Base-by-base conservation (phyloP, 208 protist genomes). In the Leishmania arabica region DNA sequence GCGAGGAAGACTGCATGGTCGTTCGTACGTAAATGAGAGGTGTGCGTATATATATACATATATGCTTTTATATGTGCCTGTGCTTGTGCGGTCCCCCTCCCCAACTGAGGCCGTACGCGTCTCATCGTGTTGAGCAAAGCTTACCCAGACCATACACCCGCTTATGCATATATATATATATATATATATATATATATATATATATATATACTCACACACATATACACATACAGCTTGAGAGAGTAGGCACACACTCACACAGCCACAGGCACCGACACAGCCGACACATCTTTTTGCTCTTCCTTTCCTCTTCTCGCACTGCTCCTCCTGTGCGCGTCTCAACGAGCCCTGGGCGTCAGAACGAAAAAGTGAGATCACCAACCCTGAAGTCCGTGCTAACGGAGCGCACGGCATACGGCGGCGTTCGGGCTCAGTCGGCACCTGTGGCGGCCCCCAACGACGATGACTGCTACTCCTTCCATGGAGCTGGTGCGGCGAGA, bases 381-480 rank as follows among this genome's bases (percentile, higher is more conserved):
- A 15, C 40, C n/a, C 5, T 45, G 21, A 13, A 45, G 34, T 45
- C 9, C 66, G 66, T 47, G 66, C 13, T n/a, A 47, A 15, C 37
- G 34, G 19, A 47, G 66, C 37, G 40, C 8, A 6, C 66, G 31
- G 66, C 21, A 37, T 47, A 71, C 5, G 47, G 31, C 21, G 45
- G 69, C 27, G 24, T 73, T 73, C 37, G 19, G 40, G 8, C 47
- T 73, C 45, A 73, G 69, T 9, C 27, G 17, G 4, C 27, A 73
- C 45, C 40, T 53, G 69, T 40, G 47, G 47, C 51, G 60, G 71
- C 34, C 34, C 0, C 65, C 19, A n/a, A 31, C 40, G 21, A 60
- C 13, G 74, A 34, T 21, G 74, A 62, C 31, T 15, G 21, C 54
- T 78, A 58, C 40, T 78, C 56, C 45, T 69, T 66, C 60, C 58